phyloP scores from a whole-genome alignment of 768 basidiomycete species.

The Russula lepida region DNA sequence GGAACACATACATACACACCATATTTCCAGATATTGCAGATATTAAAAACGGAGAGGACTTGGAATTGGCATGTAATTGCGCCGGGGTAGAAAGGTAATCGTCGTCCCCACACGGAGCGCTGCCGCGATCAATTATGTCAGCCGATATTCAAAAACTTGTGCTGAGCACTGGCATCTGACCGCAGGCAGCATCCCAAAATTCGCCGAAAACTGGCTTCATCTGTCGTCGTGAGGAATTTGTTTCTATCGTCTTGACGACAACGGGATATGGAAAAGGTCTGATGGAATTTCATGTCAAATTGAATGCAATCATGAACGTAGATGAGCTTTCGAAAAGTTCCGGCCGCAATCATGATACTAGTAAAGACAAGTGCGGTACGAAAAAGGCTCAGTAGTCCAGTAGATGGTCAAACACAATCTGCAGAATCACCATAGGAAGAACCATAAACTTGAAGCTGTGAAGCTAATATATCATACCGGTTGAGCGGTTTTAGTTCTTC shows the following conservation, averaged over 20 bases:
- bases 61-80: neutral
- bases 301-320: neutral
- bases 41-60: neutral
- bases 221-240: neutral
- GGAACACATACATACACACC: neutral
- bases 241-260: constrained; percentile 9
- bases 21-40: neutral
- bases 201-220: neutral
- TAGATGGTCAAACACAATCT: neutral
- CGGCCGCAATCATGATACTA: neutral
- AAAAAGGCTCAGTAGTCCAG: neutral
- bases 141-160: neutral
- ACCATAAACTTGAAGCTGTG: no score
- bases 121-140: neutral
- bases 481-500: neutral
- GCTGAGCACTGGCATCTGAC: neutral
- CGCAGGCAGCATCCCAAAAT: no score
- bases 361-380: neutral
- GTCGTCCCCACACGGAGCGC: neutral
- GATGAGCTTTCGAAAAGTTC: neutral
- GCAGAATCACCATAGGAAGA: neutral
- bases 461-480: neutral
- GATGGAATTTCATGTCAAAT: neutral
- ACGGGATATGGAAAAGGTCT: neutral
- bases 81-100: neutral